A percentile compares a stretch with the other conserved stretches of the same genome.
Evolutionary conservation across 2,329 filamentous ascomycete genomes (phyloP).

Genomic region (Penicillium rolfsii): DNA sequence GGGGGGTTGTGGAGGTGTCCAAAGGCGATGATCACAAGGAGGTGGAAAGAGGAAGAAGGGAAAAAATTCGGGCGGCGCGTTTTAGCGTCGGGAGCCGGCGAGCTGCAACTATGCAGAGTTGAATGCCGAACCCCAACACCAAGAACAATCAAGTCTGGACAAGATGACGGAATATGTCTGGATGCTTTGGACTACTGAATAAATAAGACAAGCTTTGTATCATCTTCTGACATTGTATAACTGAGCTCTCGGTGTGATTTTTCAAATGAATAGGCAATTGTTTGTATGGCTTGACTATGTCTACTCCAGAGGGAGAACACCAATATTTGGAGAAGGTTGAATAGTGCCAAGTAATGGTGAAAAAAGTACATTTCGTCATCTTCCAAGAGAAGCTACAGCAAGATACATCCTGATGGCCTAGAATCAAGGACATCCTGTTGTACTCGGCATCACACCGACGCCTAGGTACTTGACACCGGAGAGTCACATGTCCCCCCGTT

Average conservation of each 20-base stretch:
- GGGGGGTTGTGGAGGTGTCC: constrained; percentile 14
- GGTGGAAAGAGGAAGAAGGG: constrained; percentile 30
- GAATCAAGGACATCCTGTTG: not conserved
- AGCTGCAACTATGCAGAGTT: constrained; percentile 19
- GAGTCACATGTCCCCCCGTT: constrained; percentile 30
- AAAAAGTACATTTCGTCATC: not conserved
- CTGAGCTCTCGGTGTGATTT: too few species aligned
- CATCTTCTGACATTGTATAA: not conserved
- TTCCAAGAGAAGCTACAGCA: not conserved
- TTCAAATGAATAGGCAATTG: not conserved
- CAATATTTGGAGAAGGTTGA: not conserved
- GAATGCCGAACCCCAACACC: not conserved
- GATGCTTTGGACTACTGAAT: not conserved
- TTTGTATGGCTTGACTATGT: not conserved
- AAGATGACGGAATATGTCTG: not conserved
- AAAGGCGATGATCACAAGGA: constrained; percentile 24
- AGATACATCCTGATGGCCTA: not conserved
- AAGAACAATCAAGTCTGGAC: not conserved
- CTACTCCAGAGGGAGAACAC: not conserved
- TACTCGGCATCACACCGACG: constrained; percentile 1
- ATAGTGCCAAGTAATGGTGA: not conserved
- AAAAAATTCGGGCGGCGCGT: constrained; percentile 34
- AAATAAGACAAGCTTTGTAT: not conserved
- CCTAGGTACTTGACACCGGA: constrained; percentile 2
- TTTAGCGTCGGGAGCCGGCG: constrained; percentile 30